Conservation (phyloP, 805 yeast genomes). For the Hanseniaspora jakobsenii region DNA sequence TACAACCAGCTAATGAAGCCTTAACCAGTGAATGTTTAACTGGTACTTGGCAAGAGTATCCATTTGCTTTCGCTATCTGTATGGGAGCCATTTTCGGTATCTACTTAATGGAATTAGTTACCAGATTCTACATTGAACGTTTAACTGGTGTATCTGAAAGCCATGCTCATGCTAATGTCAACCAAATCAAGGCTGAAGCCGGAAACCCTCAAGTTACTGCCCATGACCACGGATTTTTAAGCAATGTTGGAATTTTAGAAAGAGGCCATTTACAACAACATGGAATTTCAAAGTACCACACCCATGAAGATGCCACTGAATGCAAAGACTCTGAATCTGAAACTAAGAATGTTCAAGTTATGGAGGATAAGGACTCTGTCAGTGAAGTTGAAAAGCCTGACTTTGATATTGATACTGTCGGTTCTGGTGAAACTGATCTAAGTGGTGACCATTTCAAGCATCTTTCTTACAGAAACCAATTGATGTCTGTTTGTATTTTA, state of each 20-base stretch:
- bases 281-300: conserved; percentile 4
- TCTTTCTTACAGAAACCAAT: conserved; percentile 14
- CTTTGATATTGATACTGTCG: no score
- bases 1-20: conserved; percentile 56
- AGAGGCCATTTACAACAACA: conserved; percentile 2
- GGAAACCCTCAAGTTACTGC: no score
- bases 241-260: background rate
- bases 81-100: conserved; percentile 35
- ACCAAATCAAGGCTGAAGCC: no score
- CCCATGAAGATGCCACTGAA: background rate
- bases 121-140: conserved; percentile 34
- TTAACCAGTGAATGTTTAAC: conserved; percentile 50
- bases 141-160: conserved; percentile 29
- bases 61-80: conserved; percentile 48
- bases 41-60: conserved; percentile 41
- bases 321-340: background rate
- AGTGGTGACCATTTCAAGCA: no score
- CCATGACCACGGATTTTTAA: conserved; percentile 28
- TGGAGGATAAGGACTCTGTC: background rate
- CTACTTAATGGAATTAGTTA: conserved; percentile 39
- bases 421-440: no score
- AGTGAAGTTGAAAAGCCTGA: background rate
- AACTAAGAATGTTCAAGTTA: background rate
- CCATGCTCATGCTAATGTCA: no score
- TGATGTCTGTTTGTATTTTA: conserved; percentile 43